Base-by-base conservation (phyloP, 257 asterid species). In the Fraxinus cuspidata region DNA sequence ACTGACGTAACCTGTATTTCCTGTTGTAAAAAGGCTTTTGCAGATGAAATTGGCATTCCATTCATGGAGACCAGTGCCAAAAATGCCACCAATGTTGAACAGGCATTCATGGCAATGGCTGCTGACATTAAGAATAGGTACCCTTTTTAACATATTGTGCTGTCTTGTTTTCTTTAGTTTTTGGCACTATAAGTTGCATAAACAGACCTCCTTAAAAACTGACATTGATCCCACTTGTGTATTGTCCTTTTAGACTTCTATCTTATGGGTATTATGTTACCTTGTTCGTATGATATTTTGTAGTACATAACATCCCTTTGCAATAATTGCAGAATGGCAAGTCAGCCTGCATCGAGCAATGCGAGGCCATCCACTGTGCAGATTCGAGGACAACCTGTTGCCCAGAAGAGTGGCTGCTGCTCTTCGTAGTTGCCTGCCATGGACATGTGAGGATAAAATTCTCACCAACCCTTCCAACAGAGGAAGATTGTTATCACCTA, bases 381-480 rank as follows among this genome's bases (percentile, higher is more conserved):
- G 89, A 90, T 90, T 27, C 87, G 88, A 15, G 95, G 93, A 53
- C 91, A 90, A 74, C 95, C 95, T 4, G 92, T 88, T 53, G 86
- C 88, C 82, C 91, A 90, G 87, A 90, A 88, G 77, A 86, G 87
- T 38, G 93, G 95, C 67, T 90, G 93, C 84, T 91, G 96, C 88
- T 87, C 94, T 29, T 79, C 88, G 79, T 85, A 84, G 76, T 40
- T 75, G 40, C 44, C 71, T 11, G 28, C 73, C 70, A 32, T 81
- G 27, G 65, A 68, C 10, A 56, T 42, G 73, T 40, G 49, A 40
- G 34, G 74, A 63, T 63, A 80, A 74, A 74, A 31, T 67, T 37
- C 76, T 37, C 47, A 35, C 38, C 67, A 16, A 38, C 60, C 44
- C 40, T 19, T 11, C 70, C 70, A 51, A 63, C 47, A 2, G 66